Base-by-base conservation (phyloP, 345 rosid genomes). In the Eucalyptus marginata region DNA sequence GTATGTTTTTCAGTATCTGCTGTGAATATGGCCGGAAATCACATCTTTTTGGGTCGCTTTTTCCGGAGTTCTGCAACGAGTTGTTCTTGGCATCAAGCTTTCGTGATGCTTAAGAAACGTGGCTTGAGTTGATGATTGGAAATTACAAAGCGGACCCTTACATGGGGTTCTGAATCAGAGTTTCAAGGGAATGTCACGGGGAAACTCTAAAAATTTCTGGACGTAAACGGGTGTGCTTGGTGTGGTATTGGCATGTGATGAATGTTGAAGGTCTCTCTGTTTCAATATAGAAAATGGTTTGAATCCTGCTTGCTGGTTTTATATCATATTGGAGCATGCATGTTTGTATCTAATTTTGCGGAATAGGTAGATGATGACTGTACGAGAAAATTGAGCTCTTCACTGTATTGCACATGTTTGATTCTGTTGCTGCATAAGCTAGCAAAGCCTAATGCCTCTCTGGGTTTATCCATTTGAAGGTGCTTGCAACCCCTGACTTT, bases 401-500 rank as follows among this genome's bases (percentile, higher is more conserved):
- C 25, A 36, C 83, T 36, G 27, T 3, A 1, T 18, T 71, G 83
- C 25, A 20, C 46, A 18, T 71, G 46, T 71, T 71, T 36, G 46
- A 71, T 71, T 36, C 46, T 6, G 83, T 33, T 18, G 46, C 46
- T 36, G 81, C 46, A 71, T 71, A 33, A 71, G 81, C 46, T 33
- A 20, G 81, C 22, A 36, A 71, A 71, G 46, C 7, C 81, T 71
- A 71, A 71, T 71, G 46, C 25, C 81, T 36, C 81, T 71, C n/a
- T 27, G 87, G 71, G 25, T 56, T 79, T 68, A 24, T 91, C 86
- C 83, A 86, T 56, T 81, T 92, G 90, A 88, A 95, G 99, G 91
- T 95, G 68, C 89, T 98, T 91, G 91, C 90, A 81, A 91, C 98
- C 44, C 96, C 94, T 86, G 97, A 96, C 86, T 96, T 96, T 43